Base-by-base conservation (phyloP, 2,329 filamentous ascomycete genomes). In the Malbranchea zuffiana region DNA sequence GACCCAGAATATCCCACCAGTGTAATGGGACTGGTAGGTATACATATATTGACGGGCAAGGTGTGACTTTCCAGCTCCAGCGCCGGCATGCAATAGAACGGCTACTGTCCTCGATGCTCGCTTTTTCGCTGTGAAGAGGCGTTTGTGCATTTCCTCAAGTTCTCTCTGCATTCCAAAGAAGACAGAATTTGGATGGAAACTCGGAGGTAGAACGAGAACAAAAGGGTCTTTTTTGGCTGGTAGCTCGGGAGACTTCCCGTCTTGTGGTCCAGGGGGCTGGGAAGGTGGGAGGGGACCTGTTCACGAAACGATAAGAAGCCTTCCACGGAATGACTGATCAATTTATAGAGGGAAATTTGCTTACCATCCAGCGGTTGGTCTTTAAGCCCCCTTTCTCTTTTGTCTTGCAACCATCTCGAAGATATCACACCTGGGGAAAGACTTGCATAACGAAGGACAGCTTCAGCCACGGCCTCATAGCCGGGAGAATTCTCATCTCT, bases 1-100 rank as follows among this genome's bases (percentile, higher is more conserved):
- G 11, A 82, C 67, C 79, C 79, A 83, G 53, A 80, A 83, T 28
- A 81, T 66, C 1, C 79, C 79, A 1, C 76, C 77, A 0, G 72
- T 69, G 46, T 78, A 82, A 42, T 72, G 61, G 3, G 66, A 57
- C 23, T 65, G 70, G 47, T 80, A 70, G 3, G 63, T 55, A 47
- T 75, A 80, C 19, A 80, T 69, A 50, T 82, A 82, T 53, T 82
- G 67, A 3, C 78, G 67, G 18, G 77, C 77, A 10, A 82, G 60
- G 48, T 82, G 78, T 1, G 75, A 77, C 55, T 83, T 83, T 2
- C 79, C 79, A 10, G 72, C 72, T 1, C 79, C 79, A 2, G 77
- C 73, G 25, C 76, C 70, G 23, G 74, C 74, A 44, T 74, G 72
- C 7, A 83, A 67, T 6, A 82, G 59, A 1, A 79, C 75, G 1